Evolutionary conservation across 306 rosid species (phyloP).

Genomic region (Prunus persica): Prunus_persica_NCBIv2 NC_034009.1:39100501-39101000

Average conservation of each 20-base stretch:
- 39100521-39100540: conserved; percentile 10
- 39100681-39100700: not conserved
- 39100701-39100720: not conserved
- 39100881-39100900: not conserved
- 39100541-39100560: conserved; percentile 16
- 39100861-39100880: not conserved
- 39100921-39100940: not conserved
- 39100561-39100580: conserved; percentile 12
- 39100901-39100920: conserved; percentile 6
- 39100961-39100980: not conserved
- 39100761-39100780: not conserved
- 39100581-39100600: conserved; percentile 21
- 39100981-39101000: conserved; percentile 3
- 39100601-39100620: conserved; percentile 15
- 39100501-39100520: conserved; percentile 14
- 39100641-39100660: conserved; percentile 1
- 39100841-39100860: not conserved
- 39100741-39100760: not conserved
- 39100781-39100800: not conserved
- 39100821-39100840: conserved; percentile 6
- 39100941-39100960: not conserved
- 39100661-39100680: too few species aligned
- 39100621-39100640: conserved; percentile 16
- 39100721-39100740: too few species aligned
- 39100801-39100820: not conserved